phyloP scores from a whole-genome alignment of 2,329 filamentous ascomycete genomes.

The Sphaerulina vaccinii region DNA sequence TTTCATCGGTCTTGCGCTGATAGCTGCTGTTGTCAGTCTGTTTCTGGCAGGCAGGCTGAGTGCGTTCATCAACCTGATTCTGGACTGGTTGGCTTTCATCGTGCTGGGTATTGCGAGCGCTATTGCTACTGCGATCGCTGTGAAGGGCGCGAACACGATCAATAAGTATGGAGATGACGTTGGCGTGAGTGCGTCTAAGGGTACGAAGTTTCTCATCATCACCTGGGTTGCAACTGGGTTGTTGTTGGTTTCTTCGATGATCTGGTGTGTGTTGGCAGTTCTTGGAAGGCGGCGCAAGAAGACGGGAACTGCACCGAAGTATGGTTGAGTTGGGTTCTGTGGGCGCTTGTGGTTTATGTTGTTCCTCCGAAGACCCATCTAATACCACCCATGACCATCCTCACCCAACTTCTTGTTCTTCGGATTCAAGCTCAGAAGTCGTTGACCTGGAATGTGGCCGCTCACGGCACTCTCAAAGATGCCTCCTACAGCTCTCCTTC shows the following conservation, averaged over 20 bases:
- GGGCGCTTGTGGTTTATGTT: background rate
- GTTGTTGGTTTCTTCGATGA: background rate
- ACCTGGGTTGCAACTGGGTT: constrained; percentile 56
- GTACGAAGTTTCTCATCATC: constrained; percentile 56
- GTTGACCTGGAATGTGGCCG: constrained; percentile 55
- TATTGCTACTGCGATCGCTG: constrained; percentile 63
- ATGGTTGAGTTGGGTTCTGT: background rate
- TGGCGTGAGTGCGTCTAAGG: constrained; percentile 51
- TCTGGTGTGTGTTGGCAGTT: background rate
- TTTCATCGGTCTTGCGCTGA: constrained; percentile 51
- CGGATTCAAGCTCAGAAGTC: constrained; percentile 60
- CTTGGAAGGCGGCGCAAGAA: background rate
- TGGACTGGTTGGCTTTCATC: constrained; percentile 54
- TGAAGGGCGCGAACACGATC: constrained; percentile 54
- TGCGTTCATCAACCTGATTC: constrained; percentile 51
- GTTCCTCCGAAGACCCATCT: background rate
- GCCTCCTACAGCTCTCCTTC: constrained; percentile 57
- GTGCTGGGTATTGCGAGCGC: constrained; percentile 71
- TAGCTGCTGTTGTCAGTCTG: constrained; percentile 48
- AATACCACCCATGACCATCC: constrained; percentile 54
- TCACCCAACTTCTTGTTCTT: constrained; percentile 55
- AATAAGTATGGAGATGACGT: constrained; percentile 54
- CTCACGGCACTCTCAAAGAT: constrained; percentile 59
- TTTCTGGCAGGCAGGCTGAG: constrained; percentile 47
- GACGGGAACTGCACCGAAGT: background rate